Percentiles rank a stretch among this genome's conserved stretches.
These are phyloP conservation scores for Fraxinus velutina DNA, from an alignment of 305 asterid genomes.

Conservation along the genomic window DNA sequence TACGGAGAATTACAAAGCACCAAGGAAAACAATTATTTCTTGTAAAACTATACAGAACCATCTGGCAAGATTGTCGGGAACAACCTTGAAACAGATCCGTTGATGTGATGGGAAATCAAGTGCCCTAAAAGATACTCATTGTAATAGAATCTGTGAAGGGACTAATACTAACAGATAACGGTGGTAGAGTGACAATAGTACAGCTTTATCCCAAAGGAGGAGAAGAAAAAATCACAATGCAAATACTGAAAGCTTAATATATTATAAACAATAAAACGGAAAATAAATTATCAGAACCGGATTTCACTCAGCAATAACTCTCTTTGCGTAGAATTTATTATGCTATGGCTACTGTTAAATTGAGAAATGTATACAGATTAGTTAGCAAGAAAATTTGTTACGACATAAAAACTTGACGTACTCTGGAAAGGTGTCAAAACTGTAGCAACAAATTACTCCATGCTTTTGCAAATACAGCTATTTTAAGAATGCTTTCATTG, in stretches of 20 bases:
- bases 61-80: neutral
- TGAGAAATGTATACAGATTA: neutral
- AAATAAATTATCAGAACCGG: neutral
- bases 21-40: neutral
- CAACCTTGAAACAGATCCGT: neutral
- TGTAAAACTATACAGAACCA: neutral
- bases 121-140: neutral
- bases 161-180: neutral
- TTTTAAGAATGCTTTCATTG: neutral
- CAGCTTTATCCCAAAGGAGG: neutral
- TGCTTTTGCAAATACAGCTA: neutral
- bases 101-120: neutral
- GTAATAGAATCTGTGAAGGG: neutral
- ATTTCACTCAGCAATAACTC: neutral
- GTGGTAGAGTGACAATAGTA: neutral
- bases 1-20: neutral
- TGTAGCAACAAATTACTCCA: neutral
- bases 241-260: neutral
- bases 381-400: neutral
- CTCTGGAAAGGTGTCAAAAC: neutral
- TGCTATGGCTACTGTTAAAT: neutral
- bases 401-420: neutral
- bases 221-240: neutral
- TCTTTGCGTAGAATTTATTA: neutral
- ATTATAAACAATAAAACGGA: neutral